A percentile compares a stretch with the other conserved stretches of the same genome.
These are phyloP conservation scores for Komagataea norvegica DNA, from an alignment of 1,139 yeast species.

Conservation along the genomic window DNA sequence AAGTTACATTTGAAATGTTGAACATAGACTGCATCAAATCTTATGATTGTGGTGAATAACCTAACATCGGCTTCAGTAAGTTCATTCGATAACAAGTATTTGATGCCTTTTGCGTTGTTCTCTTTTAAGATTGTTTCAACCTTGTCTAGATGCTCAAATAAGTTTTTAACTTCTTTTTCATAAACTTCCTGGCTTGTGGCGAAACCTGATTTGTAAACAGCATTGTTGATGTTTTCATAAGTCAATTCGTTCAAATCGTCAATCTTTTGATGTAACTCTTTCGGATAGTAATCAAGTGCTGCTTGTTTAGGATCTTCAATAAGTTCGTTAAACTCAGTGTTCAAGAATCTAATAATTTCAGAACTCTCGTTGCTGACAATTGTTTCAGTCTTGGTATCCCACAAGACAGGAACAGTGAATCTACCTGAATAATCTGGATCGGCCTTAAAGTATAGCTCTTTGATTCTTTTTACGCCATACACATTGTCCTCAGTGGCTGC, in stretches of 20 bases:
- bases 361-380: constrained; percentile 89
- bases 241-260: constrained; percentile 83
- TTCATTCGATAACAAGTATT: constrained; percentile 56
- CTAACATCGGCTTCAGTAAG: constrained; percentile 90
- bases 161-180: constrained; percentile 59
- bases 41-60: constrained; percentile 72
- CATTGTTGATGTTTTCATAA: constrained; percentile 83
- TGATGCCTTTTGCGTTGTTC: constrained; percentile 38
- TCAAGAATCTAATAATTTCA: constrained; percentile 81
- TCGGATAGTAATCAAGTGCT: constrained; percentile 62
- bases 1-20: constrained; percentile 94
- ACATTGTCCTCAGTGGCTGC: constrained; percentile 63
- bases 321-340: constrained; percentile 57
- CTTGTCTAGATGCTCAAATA: constrained; percentile 70
- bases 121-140: constrained; percentile 59
- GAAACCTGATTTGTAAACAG: constrained; percentile 92
- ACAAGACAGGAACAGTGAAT: constrained; percentile 86
- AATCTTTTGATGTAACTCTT: constrained; percentile 45
- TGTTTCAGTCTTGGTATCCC: constrained; percentile 79
- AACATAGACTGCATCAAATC: constrained; percentile 89
- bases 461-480: constrained; percentile 55
- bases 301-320: constrained; percentile 45
- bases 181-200: constrained; percentile 82
- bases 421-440: constrained; percentile 74
- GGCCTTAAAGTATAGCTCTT: constrained; percentile 71